phyloP scores from a whole-genome alignment of 805 yeast species.

The Spathaspora sp. region DNA sequence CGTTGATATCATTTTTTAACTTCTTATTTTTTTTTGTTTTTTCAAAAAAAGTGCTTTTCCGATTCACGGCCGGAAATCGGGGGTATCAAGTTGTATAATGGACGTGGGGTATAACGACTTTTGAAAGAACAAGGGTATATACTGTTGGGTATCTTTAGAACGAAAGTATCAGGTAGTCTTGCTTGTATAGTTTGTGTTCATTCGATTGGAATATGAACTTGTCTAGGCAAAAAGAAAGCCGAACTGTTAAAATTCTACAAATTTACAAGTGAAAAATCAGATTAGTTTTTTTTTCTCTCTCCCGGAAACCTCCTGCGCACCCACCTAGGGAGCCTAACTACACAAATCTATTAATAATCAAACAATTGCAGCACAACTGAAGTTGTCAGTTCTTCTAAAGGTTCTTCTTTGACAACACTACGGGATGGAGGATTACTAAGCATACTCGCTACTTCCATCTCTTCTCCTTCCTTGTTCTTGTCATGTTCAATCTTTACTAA shows the following conservation, averaged over 20 bases:
- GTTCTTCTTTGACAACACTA: background rate
- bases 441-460: background rate
- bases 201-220: background rate
- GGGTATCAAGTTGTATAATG: background rate
- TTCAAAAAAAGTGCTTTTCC: background rate
- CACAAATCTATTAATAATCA: background rate
- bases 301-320: background rate
- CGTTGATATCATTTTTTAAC: background rate
- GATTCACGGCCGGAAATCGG: background rate
- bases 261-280: background rate
- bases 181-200: background rate
- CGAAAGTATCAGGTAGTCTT: background rate
- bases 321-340: background rate
- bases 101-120: background rate
- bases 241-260: background rate
- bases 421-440: background rate
- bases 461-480: background rate
- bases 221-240: background rate
- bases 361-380: slow-evolving; percentile 1
- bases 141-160: too few species aligned
- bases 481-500: background rate
- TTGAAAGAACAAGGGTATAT: background rate
- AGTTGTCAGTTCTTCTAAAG: background rate
- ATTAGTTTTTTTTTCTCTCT: background rate
- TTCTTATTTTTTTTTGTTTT: background rate